Evolutionary conservation across 1,139 yeast genomes (phyloP).

Genomic region (Sporopachydermia cereana): DNA sequence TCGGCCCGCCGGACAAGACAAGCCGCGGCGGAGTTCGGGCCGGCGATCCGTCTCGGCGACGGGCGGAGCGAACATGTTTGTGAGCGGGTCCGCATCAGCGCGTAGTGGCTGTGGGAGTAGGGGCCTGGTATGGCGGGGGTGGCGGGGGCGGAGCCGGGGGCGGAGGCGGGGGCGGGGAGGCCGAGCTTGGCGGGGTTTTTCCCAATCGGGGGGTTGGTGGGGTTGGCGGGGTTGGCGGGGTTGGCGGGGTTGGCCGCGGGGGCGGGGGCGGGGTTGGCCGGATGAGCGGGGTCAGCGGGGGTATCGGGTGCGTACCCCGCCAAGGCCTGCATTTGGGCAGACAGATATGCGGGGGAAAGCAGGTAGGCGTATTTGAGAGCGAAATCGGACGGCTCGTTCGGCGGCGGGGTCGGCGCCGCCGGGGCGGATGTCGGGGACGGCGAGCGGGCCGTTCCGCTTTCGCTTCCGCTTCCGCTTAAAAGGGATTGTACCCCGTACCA

Average conservation of each 20-base stretch:
- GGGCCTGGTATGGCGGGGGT: neutral
- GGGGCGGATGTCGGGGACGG: conserved; percentile 14
- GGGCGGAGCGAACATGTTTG: conserved; percentile 17
- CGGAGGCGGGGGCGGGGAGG: conserved; percentile 19
- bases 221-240: conserved; percentile 2
- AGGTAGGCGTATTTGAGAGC: conserved; percentile 33
- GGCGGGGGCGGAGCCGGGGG: conserved; percentile 10
- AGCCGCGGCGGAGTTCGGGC: conserved; percentile 29
- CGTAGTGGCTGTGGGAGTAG: neutral
- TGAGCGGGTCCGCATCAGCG: conserved; percentile 15
- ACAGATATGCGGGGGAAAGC: conserved; percentile 12
- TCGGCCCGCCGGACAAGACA: conserved; percentile 64
- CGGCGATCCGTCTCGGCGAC: conserved; percentile 11
- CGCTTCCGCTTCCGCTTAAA: neutral
- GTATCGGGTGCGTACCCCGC: conserved; percentile 8
- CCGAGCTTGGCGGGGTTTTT: conserved; percentile 15
- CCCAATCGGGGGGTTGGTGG: neutral
- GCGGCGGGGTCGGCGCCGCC: conserved; percentile 25
- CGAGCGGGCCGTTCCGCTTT: conserved; percentile 9
- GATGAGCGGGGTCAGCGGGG: conserved; percentile 6
- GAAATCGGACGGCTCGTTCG: conserved; percentile 38
- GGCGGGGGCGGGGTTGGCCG: neutral
- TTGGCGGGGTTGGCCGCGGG: neutral
- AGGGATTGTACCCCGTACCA: conserved; percentile 8
- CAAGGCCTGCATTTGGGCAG: conserved; percentile 5